Conservation (phyloP, 2,329 filamentous ascomycete genomes). For the Camillea tinctor region DNA sequence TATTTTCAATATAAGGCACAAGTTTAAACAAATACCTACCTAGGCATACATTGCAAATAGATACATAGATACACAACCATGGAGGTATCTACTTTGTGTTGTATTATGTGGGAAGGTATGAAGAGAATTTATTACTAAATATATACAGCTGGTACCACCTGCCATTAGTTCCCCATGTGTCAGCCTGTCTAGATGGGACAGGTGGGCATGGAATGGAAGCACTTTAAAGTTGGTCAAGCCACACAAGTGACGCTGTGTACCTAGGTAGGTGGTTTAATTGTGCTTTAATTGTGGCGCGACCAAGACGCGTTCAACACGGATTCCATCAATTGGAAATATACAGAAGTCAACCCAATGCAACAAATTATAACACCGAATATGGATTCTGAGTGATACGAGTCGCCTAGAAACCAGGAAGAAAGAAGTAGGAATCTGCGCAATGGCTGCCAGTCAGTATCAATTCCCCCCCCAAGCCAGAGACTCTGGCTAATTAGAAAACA, state of each 20-base stretch:
- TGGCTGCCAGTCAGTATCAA: slow-evolving; percentile 35
- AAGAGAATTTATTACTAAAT: neutral
- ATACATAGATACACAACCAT: neutral
- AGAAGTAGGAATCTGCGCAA: slow-evolving; percentile 18
- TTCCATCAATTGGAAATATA: neutral
- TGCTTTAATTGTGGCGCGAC: neutral
- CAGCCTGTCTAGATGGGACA: no score
- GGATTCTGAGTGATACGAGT: neutral
- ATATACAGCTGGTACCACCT: no score
- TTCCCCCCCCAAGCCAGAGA: neutral
- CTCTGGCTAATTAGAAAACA: slow-evolving; percentile 5
- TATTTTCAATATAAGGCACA: no score
- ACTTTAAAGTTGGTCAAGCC: neutral
- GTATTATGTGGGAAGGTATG: neutral
- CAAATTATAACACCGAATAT: neutral
- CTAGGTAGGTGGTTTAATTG: no score
- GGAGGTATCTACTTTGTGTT: neutral
- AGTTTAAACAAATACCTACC: no score
- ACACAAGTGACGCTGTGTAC: neutral
- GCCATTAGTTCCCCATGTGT: no score
- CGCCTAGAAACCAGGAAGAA: neutral
- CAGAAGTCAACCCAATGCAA: neutral
- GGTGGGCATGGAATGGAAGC: no score
- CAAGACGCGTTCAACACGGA: neutral
- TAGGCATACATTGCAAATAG: neutral